Conservation (phyloP, 768 basidiomycete genomes). For the Auricularia sp. region DNA sequence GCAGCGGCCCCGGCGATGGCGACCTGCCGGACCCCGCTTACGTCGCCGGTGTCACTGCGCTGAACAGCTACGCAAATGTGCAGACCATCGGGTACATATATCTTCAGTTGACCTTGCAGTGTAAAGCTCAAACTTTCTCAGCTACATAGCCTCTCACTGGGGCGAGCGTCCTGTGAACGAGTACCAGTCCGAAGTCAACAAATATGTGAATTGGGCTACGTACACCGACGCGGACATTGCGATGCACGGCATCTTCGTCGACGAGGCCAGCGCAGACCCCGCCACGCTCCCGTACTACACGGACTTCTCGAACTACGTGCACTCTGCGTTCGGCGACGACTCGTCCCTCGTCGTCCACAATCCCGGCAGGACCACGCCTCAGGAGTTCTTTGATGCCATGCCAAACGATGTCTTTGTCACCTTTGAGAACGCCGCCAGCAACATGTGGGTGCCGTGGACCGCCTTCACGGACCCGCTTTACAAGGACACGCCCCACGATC, state of each 20-base stretch:
- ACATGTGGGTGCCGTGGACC: background rate
- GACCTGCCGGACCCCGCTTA: background rate
- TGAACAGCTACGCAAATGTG: background rate
- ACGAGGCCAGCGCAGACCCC: background rate
- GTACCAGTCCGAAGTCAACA: background rate
- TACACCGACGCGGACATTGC: background rate
- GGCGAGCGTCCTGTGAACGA: background rate
- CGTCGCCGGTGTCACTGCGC: background rate
- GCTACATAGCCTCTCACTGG: background rate
- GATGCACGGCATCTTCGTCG: conserved; percentile 2
- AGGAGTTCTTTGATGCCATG: background rate
- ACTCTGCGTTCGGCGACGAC: background rate
- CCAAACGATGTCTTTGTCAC: background rate
- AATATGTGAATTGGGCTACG: background rate
- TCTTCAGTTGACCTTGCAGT: background rate
- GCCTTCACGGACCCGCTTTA: background rate
- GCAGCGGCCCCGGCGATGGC: background rate
- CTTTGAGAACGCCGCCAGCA: background rate
- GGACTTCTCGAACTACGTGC: background rate
- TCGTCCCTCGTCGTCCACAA: background rate
- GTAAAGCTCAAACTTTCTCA: background rate
- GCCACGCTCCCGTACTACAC: background rate
- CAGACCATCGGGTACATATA: background rate
- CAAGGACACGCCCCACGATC: background rate
- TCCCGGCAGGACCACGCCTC: background rate